Base-by-base conservation (phyloP, 1,284 basidiomycete genomes). In the Tilletia indica region DNA sequence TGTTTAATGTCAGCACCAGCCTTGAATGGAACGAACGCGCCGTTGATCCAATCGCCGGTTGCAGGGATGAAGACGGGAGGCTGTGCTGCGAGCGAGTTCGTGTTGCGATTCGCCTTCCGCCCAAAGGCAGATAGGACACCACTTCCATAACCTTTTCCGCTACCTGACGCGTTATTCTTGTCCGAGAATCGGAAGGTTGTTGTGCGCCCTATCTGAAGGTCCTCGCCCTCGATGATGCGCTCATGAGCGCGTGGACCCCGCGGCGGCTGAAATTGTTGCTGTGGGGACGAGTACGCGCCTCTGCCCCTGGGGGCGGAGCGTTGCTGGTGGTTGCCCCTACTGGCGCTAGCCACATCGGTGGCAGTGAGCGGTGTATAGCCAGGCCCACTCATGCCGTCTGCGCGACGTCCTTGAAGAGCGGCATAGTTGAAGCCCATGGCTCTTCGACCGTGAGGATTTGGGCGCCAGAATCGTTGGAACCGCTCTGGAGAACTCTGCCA, bases 21-120 rank as follows among this genome's bases (percentile, higher is more conserved):
- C 8, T 54, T 19, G 61, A 64, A 42, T 16, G 61, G 36, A 5
- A 64, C 61, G 36, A 64, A 64, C 4, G 38, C 61, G 4, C 61
- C 61, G 36, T 64, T 64, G 61, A 64, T 34, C 61, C 61, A 64
- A 21, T 64, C 61, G 61, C 61, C 61, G 31, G 61, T 64, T 12
- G 61, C 61, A 19, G 61, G 34, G 19, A 64, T 38, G 38, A 64
- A 64, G 31, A 39, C n/a, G 34, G n/a, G 61, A 38, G 61, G 61
- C 61, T 42, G 31, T 11, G 2, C 61, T 8, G 34, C 31, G 34
- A 38, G 61, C 36, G 61, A 25, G 12, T 38, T 16, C 8, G 19
- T 25, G 61, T 19, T 38, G 12, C 61, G 8, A 36, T 11, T 38
- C 12, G 19, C 38, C 4, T 38, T 25, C 12, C 38, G 9, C 4